phyloP scores from a whole-genome alignment of 2,329 filamentous ascomycete genomes.

The Monosporascus sp. region DNA sequence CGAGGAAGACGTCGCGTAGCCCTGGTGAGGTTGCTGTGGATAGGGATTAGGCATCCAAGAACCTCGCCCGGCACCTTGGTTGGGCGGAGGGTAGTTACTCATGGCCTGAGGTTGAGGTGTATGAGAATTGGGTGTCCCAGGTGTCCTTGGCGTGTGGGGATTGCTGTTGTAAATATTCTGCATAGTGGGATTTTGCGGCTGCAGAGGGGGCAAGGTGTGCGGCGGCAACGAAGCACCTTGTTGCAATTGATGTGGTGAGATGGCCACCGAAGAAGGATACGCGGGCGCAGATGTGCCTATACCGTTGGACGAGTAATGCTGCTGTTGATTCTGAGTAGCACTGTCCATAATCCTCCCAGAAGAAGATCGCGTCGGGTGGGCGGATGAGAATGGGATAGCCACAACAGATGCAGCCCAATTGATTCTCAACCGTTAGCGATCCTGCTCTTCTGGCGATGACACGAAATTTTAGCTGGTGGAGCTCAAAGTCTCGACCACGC shows the following conservation, averaged over 20 bases:
- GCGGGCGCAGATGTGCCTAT: slow-evolving; percentile 48
- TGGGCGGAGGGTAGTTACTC: slow-evolving; percentile 41
- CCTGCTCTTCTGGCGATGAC: background rate
- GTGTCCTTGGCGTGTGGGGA: slow-evolving; percentile 57
- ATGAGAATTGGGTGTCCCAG: slow-evolving; percentile 56
- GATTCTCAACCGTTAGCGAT: background rate
- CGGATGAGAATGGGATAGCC: slow-evolving; percentile 19
- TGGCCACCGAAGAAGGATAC: slow-evolving; percentile 47
- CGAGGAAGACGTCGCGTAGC: slow-evolving; percentile 49
- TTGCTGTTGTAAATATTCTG: slow-evolving; percentile 53
- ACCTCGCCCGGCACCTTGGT: slow-evolving; percentile 42
- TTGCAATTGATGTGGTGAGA: slow-evolving; percentile 47
- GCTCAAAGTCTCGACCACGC: background rate
- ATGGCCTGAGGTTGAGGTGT: slow-evolving; percentile 10
- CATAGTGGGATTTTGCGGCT: slow-evolving; percentile 42
- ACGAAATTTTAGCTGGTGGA: background rate
- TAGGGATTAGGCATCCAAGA: slow-evolving; percentile 50
- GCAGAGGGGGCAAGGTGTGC: slow-evolving; percentile 51
- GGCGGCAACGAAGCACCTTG: slow-evolving; percentile 41
- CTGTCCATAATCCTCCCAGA: slow-evolving; percentile 45
- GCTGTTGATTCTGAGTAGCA: slow-evolving; percentile 30
- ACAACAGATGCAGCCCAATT: slow-evolving; percentile 14
- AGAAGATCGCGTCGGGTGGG: slow-evolving; percentile 15
- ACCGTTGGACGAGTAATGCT: slow-evolving; percentile 49
- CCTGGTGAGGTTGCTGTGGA: slow-evolving; percentile 43